These are phyloP conservation scores for Mycogone perniciosa DNA, from an alignment of 2,329 filamentous ascomycete genomes.

Conservation along the genomic window DNA sequence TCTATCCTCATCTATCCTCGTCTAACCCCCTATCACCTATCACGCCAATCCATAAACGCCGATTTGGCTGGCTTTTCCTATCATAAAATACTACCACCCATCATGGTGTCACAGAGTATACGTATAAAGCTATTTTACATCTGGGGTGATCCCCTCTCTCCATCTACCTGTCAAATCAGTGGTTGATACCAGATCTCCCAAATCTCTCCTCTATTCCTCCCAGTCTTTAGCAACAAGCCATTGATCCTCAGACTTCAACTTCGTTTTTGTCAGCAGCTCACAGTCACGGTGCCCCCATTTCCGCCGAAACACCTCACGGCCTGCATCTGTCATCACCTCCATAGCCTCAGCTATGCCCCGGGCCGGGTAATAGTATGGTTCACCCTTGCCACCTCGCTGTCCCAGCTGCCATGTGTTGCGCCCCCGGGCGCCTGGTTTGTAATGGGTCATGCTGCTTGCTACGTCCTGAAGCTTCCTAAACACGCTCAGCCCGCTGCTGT, in stretches of 20 bases:
- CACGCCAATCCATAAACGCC: too few relatives aligned
- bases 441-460: slow-evolving; percentile 32
- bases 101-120: too few relatives aligned
- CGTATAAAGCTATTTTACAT: too few relatives aligned
- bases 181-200: too few relatives aligned
- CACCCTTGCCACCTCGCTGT: slow-evolving; percentile 45
- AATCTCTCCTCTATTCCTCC: too few relatives aligned
- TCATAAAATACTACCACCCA: too few relatives aligned
- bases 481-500: slow-evolving; percentile 11
- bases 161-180: too few relatives aligned
- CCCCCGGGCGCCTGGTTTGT: slow-evolving; percentile 34
- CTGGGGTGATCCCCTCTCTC: too few relatives aligned
- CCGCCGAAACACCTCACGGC: slow-evolving; percentile 33
- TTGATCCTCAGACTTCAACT: slow-evolving; percentile 36
- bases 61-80: too few relatives aligned
- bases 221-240: slow-evolving; percentile 40
- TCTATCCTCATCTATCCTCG: too few relatives aligned
- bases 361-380: slow-evolving; percentile 46
- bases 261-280: slow-evolving; percentile 31
- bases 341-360: slow-evolving; percentile 39
- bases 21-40: too few relatives aligned
- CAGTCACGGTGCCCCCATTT: slow-evolving; percentile 44
- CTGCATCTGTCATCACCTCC: slow-evolving; percentile 39
- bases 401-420: slow-evolving; percentile 48
- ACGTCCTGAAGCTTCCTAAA: slow-evolving; percentile 18